A percentile compares a stretch with the other conserved stretches of the same genome.
Evolutionary conservation across 257 asterid species (phyloP).

Genomic region (Eustoma russellianum): DNA sequence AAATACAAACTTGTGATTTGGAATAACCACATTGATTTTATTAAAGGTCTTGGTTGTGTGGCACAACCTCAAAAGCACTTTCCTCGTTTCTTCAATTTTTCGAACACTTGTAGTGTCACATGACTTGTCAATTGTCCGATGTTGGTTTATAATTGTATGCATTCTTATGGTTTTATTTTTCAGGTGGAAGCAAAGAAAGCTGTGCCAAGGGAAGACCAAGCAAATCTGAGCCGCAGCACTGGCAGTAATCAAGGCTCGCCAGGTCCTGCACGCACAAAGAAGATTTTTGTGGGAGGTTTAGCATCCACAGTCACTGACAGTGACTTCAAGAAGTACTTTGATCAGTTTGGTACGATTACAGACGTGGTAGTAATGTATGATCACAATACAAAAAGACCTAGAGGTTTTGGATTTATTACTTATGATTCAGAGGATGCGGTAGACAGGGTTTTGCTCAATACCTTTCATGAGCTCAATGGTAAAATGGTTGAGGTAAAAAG

Average conservation of each 20-base stretch:
- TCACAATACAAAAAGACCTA: conserved; percentile 87
- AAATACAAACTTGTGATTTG: background rate
- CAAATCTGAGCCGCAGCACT: conserved; percentile 24
- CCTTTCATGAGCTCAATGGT: conserved; percentile 75
- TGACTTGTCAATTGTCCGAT: background rate
- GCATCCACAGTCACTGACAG: conserved; percentile 75
- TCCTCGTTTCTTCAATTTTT: background rate
- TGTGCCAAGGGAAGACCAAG: conserved; percentile 77
- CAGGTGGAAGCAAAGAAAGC: conserved; percentile 97
- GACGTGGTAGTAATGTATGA: conserved; percentile 95
- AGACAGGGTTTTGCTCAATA: conserved; percentile 56
- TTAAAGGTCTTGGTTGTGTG: no score
- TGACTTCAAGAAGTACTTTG: conserved; percentile 77
- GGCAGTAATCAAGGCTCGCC: conserved; percentile 63
- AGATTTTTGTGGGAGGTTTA: conserved; percentile 84
- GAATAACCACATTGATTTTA: no score
- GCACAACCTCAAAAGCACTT: background rate
- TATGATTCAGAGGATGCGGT: conserved; percentile 75
- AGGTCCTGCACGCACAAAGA: conserved; percentile 62
- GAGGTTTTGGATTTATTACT: conserved; percentile 31
- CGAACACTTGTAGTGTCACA: background rate
- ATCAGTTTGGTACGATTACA: conserved; percentile 64
- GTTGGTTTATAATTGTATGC: background rate
- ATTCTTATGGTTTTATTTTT: conserved; percentile 8
- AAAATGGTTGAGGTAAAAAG: conserved; percentile 87